These are phyloP conservation scores for Solanum hybrid DNA, from an alignment of 305 asterid genomes.

Conservation along the genomic window DNA sequence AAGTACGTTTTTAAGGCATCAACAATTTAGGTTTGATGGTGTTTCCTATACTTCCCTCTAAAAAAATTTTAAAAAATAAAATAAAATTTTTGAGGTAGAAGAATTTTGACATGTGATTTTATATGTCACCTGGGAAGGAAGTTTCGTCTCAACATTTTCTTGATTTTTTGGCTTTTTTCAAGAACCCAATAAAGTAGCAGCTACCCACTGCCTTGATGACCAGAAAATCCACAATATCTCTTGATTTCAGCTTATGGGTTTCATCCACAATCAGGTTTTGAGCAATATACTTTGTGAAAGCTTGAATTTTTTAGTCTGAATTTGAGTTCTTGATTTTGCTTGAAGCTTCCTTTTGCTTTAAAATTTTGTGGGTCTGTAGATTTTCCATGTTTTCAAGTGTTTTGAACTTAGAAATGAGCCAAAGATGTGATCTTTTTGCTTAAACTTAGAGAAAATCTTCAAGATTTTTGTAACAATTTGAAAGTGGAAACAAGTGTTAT, in stretches of 20 bases:
- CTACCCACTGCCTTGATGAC: neutral
- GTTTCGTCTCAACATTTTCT: neutral
- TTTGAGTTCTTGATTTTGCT: neutral
- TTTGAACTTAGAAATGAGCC: neutral
- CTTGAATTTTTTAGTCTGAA: neutral
- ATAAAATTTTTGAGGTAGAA: neutral
- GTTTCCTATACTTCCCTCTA: neutral
- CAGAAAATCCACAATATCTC: neutral
- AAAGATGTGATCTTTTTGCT: neutral
- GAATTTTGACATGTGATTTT: neutral
- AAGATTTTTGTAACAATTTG: neutral
- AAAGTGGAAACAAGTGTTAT: slow-evolving; percentile 13
- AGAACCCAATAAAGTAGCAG: neutral
- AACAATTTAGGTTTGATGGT: rapidly evolving
- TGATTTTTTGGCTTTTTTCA: neutral
- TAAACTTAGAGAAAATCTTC: neutral
- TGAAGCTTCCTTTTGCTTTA: neutral
- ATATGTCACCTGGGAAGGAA: neutral
- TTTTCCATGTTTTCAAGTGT: neutral
- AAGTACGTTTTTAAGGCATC: rapidly evolving
- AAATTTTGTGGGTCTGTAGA: neutral
- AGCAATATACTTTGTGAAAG: neutral
- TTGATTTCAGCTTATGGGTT: neutral
- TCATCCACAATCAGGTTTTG: neutral
- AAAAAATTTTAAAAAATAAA: neutral